Evolutionary conservation across 2,329 filamentous ascomycete species (phyloP).

Genomic region (Dactylellina parvicollis): DNA sequence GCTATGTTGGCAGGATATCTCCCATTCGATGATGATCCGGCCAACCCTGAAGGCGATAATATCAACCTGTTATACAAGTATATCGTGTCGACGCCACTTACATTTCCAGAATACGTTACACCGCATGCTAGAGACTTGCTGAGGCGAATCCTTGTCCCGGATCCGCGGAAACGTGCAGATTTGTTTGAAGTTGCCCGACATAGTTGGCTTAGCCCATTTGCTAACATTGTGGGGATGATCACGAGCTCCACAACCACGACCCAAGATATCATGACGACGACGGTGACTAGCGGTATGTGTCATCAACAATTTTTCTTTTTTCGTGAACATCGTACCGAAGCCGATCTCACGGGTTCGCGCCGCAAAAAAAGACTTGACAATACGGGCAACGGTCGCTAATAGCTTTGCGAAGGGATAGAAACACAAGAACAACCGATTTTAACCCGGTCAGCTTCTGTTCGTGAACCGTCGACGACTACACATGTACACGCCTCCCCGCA

Average conservation of each 20-base stretch:
- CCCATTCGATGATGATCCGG: slow-evolving; percentile 97
- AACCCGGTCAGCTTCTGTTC: slow-evolving; percentile 74
- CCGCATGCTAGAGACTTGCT: slow-evolving; percentile 93
- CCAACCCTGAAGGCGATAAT: slow-evolving; percentile 97
- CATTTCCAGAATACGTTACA: slow-evolving; percentile 98
- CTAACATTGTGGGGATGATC: slow-evolving; percentile 95
- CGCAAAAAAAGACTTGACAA: too few species aligned
- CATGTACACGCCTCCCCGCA: slow-evolving; percentile 64
- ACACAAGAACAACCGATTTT: slow-evolving; percentile 61
- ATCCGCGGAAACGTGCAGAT: slow-evolving; percentile 92
- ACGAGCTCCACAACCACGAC: slow-evolving; percentile 92
- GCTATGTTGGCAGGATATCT: slow-evolving; percentile 98
- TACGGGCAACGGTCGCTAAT: slow-evolving; percentile 34
- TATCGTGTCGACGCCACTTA: slow-evolving; percentile 94
- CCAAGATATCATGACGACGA: slow-evolving; percentile 83
- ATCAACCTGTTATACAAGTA: slow-evolving; percentile 99
- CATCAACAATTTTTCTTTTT: slow-evolving; percentile 19
- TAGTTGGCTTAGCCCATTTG: slow-evolving; percentile 97
- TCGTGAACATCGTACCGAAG: neutral
- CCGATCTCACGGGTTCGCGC: too few species aligned
- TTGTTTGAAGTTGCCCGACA: slow-evolving; percentile 96
- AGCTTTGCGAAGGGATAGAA: slow-evolving; percentile 61
- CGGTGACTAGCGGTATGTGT: slow-evolving; percentile 69
- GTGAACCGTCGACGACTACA: slow-evolving; percentile 79
- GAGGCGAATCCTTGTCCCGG: slow-evolving; percentile 90